A percentile compares a stretch with the other conserved stretches of the same genome.
Conservation (phyloP, 805 yeast species). For the Zygosaccharomyces pseudorouxii region DNA sequence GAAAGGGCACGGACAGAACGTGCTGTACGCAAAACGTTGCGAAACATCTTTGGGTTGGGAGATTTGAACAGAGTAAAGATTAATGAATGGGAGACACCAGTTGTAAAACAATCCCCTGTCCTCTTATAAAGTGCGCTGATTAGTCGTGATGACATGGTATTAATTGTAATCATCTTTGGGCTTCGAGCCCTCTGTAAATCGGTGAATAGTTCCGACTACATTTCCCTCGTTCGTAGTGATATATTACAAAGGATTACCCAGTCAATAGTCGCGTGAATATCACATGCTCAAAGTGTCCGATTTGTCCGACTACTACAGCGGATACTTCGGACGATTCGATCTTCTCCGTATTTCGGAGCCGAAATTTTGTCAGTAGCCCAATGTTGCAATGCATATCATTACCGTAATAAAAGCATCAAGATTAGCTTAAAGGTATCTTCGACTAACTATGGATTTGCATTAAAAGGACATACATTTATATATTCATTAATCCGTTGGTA, state of each 20-base stretch:
- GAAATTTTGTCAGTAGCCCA: background rate
- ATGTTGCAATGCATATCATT: too few relatives aligned
- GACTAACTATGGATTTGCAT: too few relatives aligned
- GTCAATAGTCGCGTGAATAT: background rate
- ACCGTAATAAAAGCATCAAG: too few relatives aligned
- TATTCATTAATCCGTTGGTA: too few relatives aligned
- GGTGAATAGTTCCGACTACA: background rate
- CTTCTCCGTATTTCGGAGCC: slow-evolving; percentile 4
- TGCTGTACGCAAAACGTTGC: background rate
- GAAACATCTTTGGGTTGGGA: slow-evolving; percentile 1
- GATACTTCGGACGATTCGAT: background rate
- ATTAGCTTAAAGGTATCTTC: too few relatives aligned
- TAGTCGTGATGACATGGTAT: too few relatives aligned
- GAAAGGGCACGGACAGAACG: background rate
- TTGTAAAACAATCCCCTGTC: too few relatives aligned
- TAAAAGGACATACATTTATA: too few relatives aligned
- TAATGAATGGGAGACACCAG: too few relatives aligned
- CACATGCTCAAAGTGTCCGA: background rate
- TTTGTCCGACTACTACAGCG: background rate
- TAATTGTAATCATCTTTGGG: background rate
- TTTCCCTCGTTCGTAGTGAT: background rate
- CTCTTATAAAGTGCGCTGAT: too few relatives aligned
- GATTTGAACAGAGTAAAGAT: too few relatives aligned
- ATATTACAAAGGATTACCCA: background rate
- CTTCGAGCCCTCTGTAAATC: slow-evolving; percentile 1